phyloP scores from a whole-genome alignment of 805 yeast genomes.

The Torulaspora gathmanii region DNA sequence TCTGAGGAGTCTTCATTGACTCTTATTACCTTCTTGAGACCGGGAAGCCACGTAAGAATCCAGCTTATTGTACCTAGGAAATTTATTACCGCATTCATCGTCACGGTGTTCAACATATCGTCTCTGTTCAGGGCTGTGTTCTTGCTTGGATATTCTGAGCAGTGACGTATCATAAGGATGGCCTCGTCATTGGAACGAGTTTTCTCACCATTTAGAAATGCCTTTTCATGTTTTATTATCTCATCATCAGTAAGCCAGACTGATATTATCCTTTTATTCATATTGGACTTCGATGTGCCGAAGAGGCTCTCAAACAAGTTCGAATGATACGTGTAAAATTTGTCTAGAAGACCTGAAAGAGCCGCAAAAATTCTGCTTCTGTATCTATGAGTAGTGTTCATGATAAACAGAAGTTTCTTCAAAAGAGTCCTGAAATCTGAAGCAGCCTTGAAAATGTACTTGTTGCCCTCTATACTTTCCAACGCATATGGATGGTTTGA shows the following conservation, averaged over 20 bases:
- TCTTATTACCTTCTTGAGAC: constrained; percentile 41
- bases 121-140: constrained; percentile 37
- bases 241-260: constrained; percentile 38
- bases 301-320: constrained; percentile 32
- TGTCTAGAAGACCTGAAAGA: constrained; percentile 36
- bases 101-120: constrained; percentile 51
- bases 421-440: constrained; percentile 28
- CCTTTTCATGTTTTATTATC: constrained; percentile 32
- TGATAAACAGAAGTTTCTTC: constrained; percentile 29
- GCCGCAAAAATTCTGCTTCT: constrained; percentile 49
- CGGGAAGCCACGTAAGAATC: constrained; percentile 58
- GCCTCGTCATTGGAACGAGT: constrained; percentile 10
- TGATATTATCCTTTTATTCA: constrained; percentile 25
- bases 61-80: constrained; percentile 53
- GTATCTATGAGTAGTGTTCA: constrained; percentile 39
- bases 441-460: constrained; percentile 32
- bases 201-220: constrained; percentile 27
- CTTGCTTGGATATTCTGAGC: constrained; percentile 31
- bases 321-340: constrained; percentile 38
- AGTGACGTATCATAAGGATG: constrained; percentile 29
- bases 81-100: constrained; percentile 48
- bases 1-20: constrained; percentile 5
- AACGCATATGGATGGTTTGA: constrained; percentile 38
- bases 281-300: constrained; percentile 21
- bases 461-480: constrained; percentile 33